Evolutionary conservation across 805 yeast genomes (phyloP), one percentile per base, ranked within the genome.

Genomic region (Lipomyces kockii): DNA sequence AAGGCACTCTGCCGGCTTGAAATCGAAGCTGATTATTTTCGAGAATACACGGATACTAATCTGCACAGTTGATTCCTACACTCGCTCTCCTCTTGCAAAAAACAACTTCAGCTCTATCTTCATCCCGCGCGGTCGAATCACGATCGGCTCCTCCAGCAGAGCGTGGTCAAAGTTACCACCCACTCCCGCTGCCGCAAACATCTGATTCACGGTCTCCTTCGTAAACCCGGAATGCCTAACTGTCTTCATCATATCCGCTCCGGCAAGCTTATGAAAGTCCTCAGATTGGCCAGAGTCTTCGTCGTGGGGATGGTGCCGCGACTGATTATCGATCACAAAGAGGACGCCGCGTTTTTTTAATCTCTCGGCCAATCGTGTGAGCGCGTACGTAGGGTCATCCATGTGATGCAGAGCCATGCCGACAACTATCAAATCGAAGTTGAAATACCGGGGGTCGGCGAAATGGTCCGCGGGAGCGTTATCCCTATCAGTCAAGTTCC

Each of bases 41-140:
- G 32, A 29, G 32, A 29, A 29, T 1, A 5, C 7, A 29, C 32
- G 6, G 32, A 29, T 29, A 29, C 32, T 29, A 29, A 17, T 43
- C 49, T 3, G 11, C 8, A n/a, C 11, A 1, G 4, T 17, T 7
- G 22, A 12, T 43, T 43, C 20, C 22, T 43, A 43, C 22, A 43
- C 49, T 43, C 49, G 49, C 49, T 43, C 49, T 43, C 49, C 49
- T 43, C 49, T 43, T 17, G 49, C 49, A n/a, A 43, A 43, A n/a
- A 43, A 43, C 22, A 43, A 6, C 49, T 43, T 43, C 49, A 43
- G 14, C 49, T n/a, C 49, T n/a, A 43, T n/a, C 22, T 17, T 43
- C 8, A 43, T 43, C 11, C 49, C 49, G 3, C 49, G 49, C 49
- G 49, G 49, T 43, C 49, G 49, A 43, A 43, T 43, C 49, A 43